Evolutionary conservation across 129 eudicot genomes (phyloP), one percentile per base, ranked within the genome.

Genomic region (Flaveria bidentis): DNA sequence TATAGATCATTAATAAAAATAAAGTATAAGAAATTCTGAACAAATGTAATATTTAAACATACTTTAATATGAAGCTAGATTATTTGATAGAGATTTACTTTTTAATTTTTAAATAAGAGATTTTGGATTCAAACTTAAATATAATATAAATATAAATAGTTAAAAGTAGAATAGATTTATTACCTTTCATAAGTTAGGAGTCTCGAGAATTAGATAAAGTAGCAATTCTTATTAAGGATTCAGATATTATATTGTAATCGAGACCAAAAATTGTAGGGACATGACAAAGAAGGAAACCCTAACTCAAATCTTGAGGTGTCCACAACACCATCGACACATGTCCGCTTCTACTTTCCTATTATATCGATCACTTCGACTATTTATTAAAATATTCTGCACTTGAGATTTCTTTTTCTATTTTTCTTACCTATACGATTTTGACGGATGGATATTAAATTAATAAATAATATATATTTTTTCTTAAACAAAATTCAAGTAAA

Each of bases 241-340:
- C 16, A 1, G 13, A 5, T 2, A 28, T 47, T 75, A 75, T 62
- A 45, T 25, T 26, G 62, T 23, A 44, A 6, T 17, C 15, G 6
- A 25, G 71, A 75, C 80, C 73, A 49, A 64, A 52, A 76, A 20
- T 65, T 12, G 69, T 65, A 30, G 52, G 80, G 62, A 51, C 73
- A 17, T 64, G 73, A 64, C 33, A 64, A 76, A 22, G 71, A 61
- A 45, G 50, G 79, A 61, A 74, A 75, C 49, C 46, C 52, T 47
- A 17, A 49, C 51, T 61, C 63, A 49, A 65, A 64, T 64, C 20
- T 30, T 76, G 72, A 64, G 41, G 67, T 18, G 52, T 76, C 73
- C 52, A 20, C 53, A 33, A 76, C 57, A 30, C 22, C 36, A 49
- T 22, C 20, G 73, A 76, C 80, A 76, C 80, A 65, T 76, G 80